These are phyloP conservation scores for Fomes fomentarius DNA, from an alignment of 1,284 basidiomycete species.

Conservation along the genomic window DNA sequence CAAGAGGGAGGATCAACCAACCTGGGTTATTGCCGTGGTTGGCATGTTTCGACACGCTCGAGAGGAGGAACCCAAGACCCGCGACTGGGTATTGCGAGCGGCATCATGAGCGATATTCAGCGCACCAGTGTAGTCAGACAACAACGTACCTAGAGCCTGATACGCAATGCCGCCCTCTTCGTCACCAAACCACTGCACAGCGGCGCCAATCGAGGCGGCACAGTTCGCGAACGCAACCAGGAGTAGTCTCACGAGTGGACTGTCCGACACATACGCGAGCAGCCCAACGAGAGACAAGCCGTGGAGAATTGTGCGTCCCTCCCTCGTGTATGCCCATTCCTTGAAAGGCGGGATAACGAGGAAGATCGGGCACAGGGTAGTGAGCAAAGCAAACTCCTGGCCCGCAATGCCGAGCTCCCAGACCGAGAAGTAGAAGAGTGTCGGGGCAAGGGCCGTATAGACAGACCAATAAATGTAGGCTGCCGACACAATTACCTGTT, in stretches of 20 bases:
- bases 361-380: slow-evolving; percentile 68
- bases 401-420: slow-evolving; percentile 87
- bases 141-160: slow-evolving; percentile 61
- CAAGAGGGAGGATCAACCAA: slow-evolving; percentile 32
- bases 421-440: slow-evolving; percentile 91
- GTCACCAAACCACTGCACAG: slow-evolving; percentile 57
- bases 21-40: slow-evolving; percentile 85
- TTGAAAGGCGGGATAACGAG: slow-evolving; percentile 51
- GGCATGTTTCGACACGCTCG: slow-evolving; percentile 76
- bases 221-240: slow-evolving; percentile 60
- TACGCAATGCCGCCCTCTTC: slow-evolving; percentile 38
- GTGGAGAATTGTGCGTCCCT: slow-evolving; percentile 53
- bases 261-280: slow-evolving; percentile 58
- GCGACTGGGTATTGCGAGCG: slow-evolving; percentile 47
- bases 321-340: slow-evolving; percentile 47
- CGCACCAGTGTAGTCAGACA: not conserved
- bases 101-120: not conserved
- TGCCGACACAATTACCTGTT: slow-evolving; percentile 34
- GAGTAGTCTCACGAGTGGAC: slow-evolving; percentile 59
- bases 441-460: slow-evolving; percentile 81
- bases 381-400: slow-evolving; percentile 71
- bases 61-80: slow-evolving; percentile 68
- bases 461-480: slow-evolving; percentile 90
- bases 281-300: slow-evolving; percentile 61
- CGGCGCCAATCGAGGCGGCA: slow-evolving; percentile 53